Evolutionary conservation across 2,329 filamentous ascomycete species (phyloP), one percentile per base, ranked within the genome.

Genomic region (Nectriaceae sp.): DNA sequence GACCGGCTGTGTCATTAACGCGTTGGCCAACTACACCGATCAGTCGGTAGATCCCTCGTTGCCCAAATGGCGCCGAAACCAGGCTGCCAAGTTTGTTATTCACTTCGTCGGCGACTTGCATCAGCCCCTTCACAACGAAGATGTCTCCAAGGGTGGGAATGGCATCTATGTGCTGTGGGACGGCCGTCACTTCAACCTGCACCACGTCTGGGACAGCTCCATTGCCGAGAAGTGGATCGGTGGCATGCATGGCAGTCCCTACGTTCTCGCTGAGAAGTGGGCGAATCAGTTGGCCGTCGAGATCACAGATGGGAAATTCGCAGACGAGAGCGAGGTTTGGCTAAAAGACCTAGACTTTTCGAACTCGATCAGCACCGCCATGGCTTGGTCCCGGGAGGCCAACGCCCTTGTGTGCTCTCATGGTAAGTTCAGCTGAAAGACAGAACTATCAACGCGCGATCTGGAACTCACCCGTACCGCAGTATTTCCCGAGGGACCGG

Each of bases 51-150:
- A 84, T 57, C 52, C 69, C 6, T 45, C 56, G 5, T 62, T 85
- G 41, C 67, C 66, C 22, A 59, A 65, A 3, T 75, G 69, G 65
- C 73, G 76, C 52, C 75, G 78, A 41, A 73, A 72, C 42, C 78
- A 85, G 66, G 84, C 84, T 3, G 80, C 82, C 62, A 86, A 85
- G 70, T 87, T 87, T 63, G 74, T 85, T 48, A 68, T 85, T 35
- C 82, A 89, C 68, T 89, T 89, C 62, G 69, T 89, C 45, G 83
- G 84, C 45, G 87, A 89, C 65, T 80, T 88, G 50, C 84, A 88
- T 66, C 83, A 88, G 69, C 84, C 84, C 22, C 71, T 88, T 48
- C 84, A 88, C 65, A 80, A 79, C 45, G 84, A 88, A 67, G 75
- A 85, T 46, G 78, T 85, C 5, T 74, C 76, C 3, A 70, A 76